Evolutionary conservation across 805 yeast species (phyloP).

Genomic region (Schwanniomyces occidentalis): DNA sequence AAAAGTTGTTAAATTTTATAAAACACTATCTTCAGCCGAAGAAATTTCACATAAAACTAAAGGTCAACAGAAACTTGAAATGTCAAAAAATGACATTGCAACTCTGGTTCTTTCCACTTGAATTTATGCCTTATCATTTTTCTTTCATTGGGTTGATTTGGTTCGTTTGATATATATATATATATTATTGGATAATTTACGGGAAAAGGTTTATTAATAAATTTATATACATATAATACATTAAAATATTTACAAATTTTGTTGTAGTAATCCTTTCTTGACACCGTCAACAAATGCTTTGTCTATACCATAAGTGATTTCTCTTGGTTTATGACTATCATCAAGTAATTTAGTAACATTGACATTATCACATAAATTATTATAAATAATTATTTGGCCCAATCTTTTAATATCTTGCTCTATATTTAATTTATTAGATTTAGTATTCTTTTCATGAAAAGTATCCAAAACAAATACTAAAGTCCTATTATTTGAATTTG

Average conservation of each 20-base stretch:
- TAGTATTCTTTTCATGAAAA: not conserved
- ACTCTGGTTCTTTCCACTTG: not conserved
- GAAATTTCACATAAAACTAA: slow-evolving; percentile 13
- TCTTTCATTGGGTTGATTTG: not conserved
- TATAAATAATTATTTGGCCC: slow-evolving; percentile 17
- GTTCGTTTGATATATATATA: slow-evolving; percentile 1
- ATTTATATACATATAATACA: not conserved
- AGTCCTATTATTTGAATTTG: slow-evolving; percentile 25
- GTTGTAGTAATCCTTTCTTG: not conserved
- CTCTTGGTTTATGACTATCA: not conserved
- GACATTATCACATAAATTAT: slow-evolving; percentile 8
- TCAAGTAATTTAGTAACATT: not conserved
- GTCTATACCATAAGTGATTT: slow-evolving; percentile 1
- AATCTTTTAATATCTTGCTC: slow-evolving; percentile 13
- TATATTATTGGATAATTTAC: too few species aligned
- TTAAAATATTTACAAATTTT: not conserved
- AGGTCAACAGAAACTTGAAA: not conserved
- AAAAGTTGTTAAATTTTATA: slow-evolving; percentile 71
- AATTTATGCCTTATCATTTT: too few species aligned
- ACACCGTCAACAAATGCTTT: not conserved
- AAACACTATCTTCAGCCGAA: slow-evolving; percentile 41
- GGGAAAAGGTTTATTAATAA: not conserved
- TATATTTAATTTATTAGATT: slow-evolving; percentile 1
- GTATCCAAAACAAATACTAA: slow-evolving; percentile 12
- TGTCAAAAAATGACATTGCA: not conserved